Evolutionary conservation across 2,329 filamentous ascomycete genomes (phyloP).

Genomic region (Nothophaeocryptopus gaeumannii): DNA sequence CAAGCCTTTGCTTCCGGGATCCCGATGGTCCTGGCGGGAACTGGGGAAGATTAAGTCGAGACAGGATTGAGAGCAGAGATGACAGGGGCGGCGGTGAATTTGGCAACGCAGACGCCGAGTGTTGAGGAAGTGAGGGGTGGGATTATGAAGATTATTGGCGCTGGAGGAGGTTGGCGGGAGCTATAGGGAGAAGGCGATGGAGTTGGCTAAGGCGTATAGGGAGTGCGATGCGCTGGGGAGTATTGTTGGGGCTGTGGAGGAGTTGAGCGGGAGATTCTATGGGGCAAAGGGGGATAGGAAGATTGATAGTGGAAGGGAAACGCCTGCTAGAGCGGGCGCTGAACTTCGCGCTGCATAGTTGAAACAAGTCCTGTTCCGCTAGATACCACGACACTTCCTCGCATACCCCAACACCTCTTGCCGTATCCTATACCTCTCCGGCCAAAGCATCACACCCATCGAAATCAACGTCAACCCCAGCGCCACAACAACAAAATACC

Average conservation of each 20-base stretch:
- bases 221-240: constrained; percentile 24
- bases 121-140: constrained; percentile 21
- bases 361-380: no score
- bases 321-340: not conserved
- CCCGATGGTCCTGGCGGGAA: constrained; percentile 49
- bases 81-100: constrained; percentile 47
- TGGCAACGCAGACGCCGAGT: constrained; percentile 37
- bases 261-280: constrained; percentile 6
- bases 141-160: constrained; percentile 13
- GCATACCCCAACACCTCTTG: no score
- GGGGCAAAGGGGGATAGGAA: not conserved
- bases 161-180: constrained; percentile 14
- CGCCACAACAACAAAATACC: no score
- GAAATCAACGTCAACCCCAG: no score
- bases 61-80: constrained; percentile 43
- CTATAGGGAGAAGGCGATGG: constrained; percentile 24
- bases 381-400: no score
- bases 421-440: no score
- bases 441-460: no score
- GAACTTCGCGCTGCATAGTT: no score
- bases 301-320: not conserved
- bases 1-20: constrained; percentile 48
- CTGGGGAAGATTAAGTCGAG: constrained; percentile 41
- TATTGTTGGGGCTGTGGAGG: constrained; percentile 10
- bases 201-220: constrained; percentile 24